These are phyloP conservation scores for Lentinula novae-zelandiae DNA, from an alignment of 1,284 basidiomycete genomes.

Conservation along the genomic window DNA sequence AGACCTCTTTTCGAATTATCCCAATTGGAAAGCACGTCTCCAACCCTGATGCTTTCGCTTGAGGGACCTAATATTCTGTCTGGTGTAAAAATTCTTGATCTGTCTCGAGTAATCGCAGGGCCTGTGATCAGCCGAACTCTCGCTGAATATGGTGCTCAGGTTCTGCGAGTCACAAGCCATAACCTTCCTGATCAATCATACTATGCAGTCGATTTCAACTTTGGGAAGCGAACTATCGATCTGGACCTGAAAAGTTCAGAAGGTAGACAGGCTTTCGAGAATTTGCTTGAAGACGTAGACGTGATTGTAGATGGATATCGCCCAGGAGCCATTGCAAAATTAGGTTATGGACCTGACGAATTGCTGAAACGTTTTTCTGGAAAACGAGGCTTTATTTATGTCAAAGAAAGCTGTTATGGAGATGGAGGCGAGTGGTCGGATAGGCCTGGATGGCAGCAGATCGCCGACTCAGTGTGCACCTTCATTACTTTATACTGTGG, in stretches of 20 bases:
- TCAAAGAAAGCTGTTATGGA: slow-evolving; percentile 25
- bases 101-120: slow-evolving; percentile 26
- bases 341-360: slow-evolving; percentile 26
- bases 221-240: slow-evolving; percentile 26
- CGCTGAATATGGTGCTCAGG: slow-evolving; percentile 25
- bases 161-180: slow-evolving; percentile 25
- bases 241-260: slow-evolving; percentile 22
- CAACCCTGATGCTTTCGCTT: slow-evolving; percentile 8
- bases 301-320: slow-evolving; percentile 28
- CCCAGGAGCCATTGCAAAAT: slow-evolving; percentile 24
- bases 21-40: slow-evolving; percentile 12
- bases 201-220: slow-evolving; percentile 23
- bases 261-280: slow-evolving; percentile 18
- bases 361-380: slow-evolving; percentile 21
- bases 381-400: slow-evolving; percentile 24
- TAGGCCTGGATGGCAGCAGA: slow-evolving; percentile 17
- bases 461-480: slow-evolving; percentile 13
- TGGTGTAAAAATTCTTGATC: slow-evolving; percentile 25
- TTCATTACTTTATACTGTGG: neutral
- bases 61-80: slow-evolving; percentile 18
- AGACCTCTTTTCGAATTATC: slow-evolving; percentile 19
- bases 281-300: slow-evolving; percentile 23
- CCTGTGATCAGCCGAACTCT: slow-evolving; percentile 23
- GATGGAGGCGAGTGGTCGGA: slow-evolving; percentile 11
- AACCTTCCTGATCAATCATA: slow-evolving; percentile 22